Base-by-base conservation (phyloP, 305 asterid genomes). In the Ruellia speciosa region DNA sequence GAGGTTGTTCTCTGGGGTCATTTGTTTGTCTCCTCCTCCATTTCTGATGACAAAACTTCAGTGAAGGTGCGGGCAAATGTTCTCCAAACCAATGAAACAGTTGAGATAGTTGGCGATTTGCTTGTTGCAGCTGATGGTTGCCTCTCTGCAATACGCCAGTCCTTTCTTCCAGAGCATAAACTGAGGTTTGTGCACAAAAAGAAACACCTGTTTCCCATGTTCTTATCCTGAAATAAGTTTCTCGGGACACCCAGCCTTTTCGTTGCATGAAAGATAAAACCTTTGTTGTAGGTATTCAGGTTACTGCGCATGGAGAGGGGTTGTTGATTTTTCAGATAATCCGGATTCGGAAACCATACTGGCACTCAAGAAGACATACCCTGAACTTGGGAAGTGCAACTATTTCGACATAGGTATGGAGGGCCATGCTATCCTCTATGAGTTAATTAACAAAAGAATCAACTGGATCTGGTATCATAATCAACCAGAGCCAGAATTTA, bases 251-350 rank as follows among this genome's bases (percentile, higher is more conserved):
- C n/a, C 51, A 47, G 58, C 7, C 9, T 46, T 34, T 51, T 49
- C 24, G 59, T 49, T 33, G 34, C 47, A 18, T 34, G 6, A 49
- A 35, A 41, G 34, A 45, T 31, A 45, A 9, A 14, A 0, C 33
- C 9, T 62, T 51, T 16, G 5, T 58, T 40, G 40, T 70, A 90
- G 97, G 72, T 87, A 87, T 73, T 82, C 97, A 39, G 97, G 96
- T 46, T 90, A 85, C 70, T 81, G 86, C 75, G 96, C 90, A 7
- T 87, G 97, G 97, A 87, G 96, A 76, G 96, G 96, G 48, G 94
- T 90, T 34, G 77, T 87, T 39, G 93, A 90, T 72, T 87, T 64
- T 56, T 70, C 88, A 6, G 60, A 73, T 17, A 64, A 73, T 56
- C 69, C 75, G 66, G 63, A 72, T 20, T 79, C 79, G 54, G 95